These are phyloP conservation scores for Hortaea werneckii DNA, from an alignment of 2,329 filamentous ascomycete species.

Conservation along the genomic window DNA sequence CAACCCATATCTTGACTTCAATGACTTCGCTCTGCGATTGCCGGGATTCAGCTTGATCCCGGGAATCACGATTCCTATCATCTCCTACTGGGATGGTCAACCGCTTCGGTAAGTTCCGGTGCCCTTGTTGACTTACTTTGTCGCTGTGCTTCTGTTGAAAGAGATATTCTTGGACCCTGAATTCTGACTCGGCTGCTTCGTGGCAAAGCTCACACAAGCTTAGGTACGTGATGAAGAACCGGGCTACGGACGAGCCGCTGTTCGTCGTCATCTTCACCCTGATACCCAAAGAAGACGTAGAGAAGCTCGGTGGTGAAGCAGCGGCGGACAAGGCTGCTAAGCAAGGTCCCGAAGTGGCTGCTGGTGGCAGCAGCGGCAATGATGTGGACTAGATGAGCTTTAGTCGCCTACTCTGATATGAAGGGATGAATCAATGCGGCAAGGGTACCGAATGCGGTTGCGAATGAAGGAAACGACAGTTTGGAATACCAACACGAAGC, in stretches of 20 bases:
- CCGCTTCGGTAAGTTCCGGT: conserved; percentile 52
- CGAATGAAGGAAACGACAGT: too few species aligned
- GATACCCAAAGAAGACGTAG: conserved; percentile 56
- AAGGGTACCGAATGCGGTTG: too few species aligned
- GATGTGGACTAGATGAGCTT: conserved; percentile 11
- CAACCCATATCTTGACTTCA: conserved; percentile 88
- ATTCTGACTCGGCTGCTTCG: not conserved
- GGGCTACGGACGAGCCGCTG: conserved; percentile 60
- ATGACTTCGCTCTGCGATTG: conserved; percentile 59
- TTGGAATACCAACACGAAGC: too few species aligned
- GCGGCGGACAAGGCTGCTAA: conserved; percentile 6
- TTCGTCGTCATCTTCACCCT: conserved; percentile 75
- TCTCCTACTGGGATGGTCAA: conserved; percentile 74
- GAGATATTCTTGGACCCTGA: not conserved
- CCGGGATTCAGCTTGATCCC: conserved; percentile 47
- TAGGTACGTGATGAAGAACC: conserved; percentile 87
- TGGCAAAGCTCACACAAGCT: conserved; percentile 61
- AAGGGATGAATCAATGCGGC: too few species aligned
- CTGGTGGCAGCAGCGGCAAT: conserved; percentile 6
- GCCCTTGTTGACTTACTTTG: conserved; percentile 16
- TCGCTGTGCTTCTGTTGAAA: conserved; percentile 1
- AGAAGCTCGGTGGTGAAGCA: conserved; percentile 6
- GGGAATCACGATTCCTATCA: conserved; percentile 61
- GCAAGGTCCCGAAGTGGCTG: not conserved
- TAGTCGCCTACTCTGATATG: too few species aligned